Percentiles rank a stretch among this genome's conserved stretches.
Evolutionary conservation across 805 yeast species (phyloP).

Genomic region (Monosporozyma unispora): DNA sequence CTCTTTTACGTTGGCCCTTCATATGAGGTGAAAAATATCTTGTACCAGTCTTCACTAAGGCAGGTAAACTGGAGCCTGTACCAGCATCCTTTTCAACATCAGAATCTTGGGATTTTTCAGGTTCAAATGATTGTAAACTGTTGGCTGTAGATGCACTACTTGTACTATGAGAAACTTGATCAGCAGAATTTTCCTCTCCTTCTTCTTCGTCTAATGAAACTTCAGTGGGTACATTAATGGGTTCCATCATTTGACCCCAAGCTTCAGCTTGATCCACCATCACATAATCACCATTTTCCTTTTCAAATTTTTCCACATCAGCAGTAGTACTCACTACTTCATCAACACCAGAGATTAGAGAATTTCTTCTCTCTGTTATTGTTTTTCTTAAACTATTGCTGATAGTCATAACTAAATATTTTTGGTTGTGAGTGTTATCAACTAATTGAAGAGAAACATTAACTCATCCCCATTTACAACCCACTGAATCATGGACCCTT

Average conservation of each 20-base stretch:
- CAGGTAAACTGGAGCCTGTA: neutral
- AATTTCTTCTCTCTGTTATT: neutral
- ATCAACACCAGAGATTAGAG: neutral
- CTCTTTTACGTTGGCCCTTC: slow-evolving; percentile 5
- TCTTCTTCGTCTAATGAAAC: neutral
- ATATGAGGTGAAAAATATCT: slow-evolving; percentile 9
- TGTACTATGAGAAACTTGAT: neutral
- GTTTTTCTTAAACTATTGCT: neutral
- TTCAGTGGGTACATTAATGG: neutral
- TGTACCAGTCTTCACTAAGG: neutral
- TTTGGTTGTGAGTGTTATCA: neutral
- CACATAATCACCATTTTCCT: neutral
- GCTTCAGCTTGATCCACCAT: neutral
- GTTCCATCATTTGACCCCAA: neutral
- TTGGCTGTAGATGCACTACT: neutral
- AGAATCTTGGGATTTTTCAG: neutral
- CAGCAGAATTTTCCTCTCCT: neutral
- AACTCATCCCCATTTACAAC: too few relatives aligned
- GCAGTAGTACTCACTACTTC: neutral
- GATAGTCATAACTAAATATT: neutral
- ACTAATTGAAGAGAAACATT: too few relatives aligned
- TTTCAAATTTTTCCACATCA: neutral
- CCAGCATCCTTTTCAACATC: neutral
- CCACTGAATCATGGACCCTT: too few relatives aligned
- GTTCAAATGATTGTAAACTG: neutral